Evolutionary conservation across 2,329 filamentous ascomycete genomes (phyloP), one percentile per base, ranked within the genome.

Genomic region (Ophiostoma perfectum): DNA sequence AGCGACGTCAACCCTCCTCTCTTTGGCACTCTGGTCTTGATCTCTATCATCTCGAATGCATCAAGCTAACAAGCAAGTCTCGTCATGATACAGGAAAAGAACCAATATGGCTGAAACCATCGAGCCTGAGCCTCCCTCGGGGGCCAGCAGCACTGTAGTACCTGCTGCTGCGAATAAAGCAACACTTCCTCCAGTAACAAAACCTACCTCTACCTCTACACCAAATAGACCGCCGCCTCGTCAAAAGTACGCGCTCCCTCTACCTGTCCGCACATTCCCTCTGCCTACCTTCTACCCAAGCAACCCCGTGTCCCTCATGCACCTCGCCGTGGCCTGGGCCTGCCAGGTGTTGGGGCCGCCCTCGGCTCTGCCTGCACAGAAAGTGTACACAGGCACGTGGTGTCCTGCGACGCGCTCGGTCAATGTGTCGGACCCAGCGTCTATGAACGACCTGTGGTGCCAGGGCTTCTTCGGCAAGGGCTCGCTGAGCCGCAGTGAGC

Each of bases 401-500:
- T 94, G 92, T n/a, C 79, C 86, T 1, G 86, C 89, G 68, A 96
- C 92, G 3, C 87, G 89, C 42, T 95, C 93, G 0, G 85, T 99
- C 16, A 92, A 97, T 76, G 84, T 99, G 68, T 92, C 87, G 18
- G 90, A 97, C 76, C 82, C 87, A 39, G 82, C 83, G 68, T 89
- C 92, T 3, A 89, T 96, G 71, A 84, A 90, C 67, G 92, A 89
- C 1, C 79, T 99, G 38, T 99, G 96, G 95, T 91, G 97, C 78
- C 92, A 96, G 80, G 95, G 95, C 5, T 99, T 99, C 79, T 99
- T 94, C 78, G 96, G 96, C 64, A 97, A 97, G 78, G 95, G 95
- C 62, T 94, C 83, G 73, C 81, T 98, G 69, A 97, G 93, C 80
- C 88, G 96, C 74, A 97, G 93, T 81, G 94, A 99, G 77, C 94